A percentile compares a stretch with the other conserved stretches of the same genome.
Evolutionary conservation across 257 asterid genomes (phyloP).

Genomic region (Ajuga chamaepitys): DNA sequence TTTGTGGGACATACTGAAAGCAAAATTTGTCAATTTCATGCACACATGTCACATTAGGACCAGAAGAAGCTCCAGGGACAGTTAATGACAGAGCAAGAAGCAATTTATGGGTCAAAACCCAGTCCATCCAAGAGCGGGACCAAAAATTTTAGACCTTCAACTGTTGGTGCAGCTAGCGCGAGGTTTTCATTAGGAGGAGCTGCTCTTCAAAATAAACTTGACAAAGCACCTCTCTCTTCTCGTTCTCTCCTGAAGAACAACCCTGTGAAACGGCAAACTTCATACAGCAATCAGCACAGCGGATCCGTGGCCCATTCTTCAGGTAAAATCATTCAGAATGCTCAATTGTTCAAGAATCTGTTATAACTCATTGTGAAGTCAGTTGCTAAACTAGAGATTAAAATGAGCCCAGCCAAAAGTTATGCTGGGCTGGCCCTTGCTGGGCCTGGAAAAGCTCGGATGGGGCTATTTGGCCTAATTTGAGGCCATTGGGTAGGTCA

Average conservation of each 20-base stretch:
- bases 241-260: conserved; percentile 25
- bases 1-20: background rate
- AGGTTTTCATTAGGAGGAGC: conserved; percentile 71
- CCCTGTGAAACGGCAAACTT: conserved; percentile 30
- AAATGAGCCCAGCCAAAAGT: no score
- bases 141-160: conserved; percentile 46
- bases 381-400: background rate
- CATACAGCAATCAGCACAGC: conserved; percentile 22
- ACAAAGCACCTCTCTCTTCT: conserved; percentile 33
- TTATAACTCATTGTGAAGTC: no score
- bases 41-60: conserved; percentile 35
- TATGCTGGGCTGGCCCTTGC: no score
- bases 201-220: conserved; percentile 50
- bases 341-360: background rate
- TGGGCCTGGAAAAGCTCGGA: no score
- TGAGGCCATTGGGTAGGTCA: no score
- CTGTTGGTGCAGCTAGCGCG: conserved; percentile 34
- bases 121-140: conserved; percentile 63
- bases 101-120: conserved; percentile 69
- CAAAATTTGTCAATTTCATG: background rate
- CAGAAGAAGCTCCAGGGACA: conserved; percentile 89
- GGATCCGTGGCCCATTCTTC: conserved; percentile 30
- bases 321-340: conserved; percentile 26
- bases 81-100: conserved; percentile 70
- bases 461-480: no score